Base-by-base conservation (phyloP, 1,284 basidiomycete species). In the Dichomitus squalens region DNA sequence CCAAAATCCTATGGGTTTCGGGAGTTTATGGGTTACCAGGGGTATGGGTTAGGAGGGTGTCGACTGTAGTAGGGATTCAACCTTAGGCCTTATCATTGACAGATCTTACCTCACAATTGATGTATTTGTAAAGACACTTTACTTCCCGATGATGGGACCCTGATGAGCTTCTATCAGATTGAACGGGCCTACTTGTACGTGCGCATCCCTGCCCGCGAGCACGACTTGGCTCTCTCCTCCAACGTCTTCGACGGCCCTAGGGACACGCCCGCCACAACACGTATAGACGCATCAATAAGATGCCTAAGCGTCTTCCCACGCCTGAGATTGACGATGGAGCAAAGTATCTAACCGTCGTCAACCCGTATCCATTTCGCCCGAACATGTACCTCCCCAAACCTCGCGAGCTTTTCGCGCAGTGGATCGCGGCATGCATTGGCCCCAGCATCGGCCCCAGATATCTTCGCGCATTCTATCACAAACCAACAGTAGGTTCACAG, bases 301-400 rank as follows among this genome's bases (percentile, higher is more conserved):
- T 88, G 87, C 80, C 82, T 23, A 86, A 86, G 70, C 80, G 85
- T 35, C 63, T 72, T 9, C 65, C 73, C 33, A 87, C 86, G 29
- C 83, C 83, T 5, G 81, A 83, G 1, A 67, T 75, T 16, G 77
- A 76, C 41, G 85, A 87, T 49, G 85, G 85, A 53, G 80, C 80
- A 1, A 79, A 78, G 49, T 87, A 83, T 67, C 78, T 86, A 53
- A 81, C 81, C 16, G 78, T 89, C 50, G 80, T 80, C 31, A 71
- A 83, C 36, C 85, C 88, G 0, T 90, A 84, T 63, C 88, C 87
- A 0, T 76, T 78, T 4, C 68, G 77, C 16, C 75, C 76, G n/a
- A 83, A 87, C 64, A 83, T 84, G 79, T 79, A 83, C 52, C 61
- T 83, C 0, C 67, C 70, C 27, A 33, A 34, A 7, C 84, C 88